Conservation (phyloP, 352 stramenopile genomes). For the Phytophthora fragariae region DNA sequence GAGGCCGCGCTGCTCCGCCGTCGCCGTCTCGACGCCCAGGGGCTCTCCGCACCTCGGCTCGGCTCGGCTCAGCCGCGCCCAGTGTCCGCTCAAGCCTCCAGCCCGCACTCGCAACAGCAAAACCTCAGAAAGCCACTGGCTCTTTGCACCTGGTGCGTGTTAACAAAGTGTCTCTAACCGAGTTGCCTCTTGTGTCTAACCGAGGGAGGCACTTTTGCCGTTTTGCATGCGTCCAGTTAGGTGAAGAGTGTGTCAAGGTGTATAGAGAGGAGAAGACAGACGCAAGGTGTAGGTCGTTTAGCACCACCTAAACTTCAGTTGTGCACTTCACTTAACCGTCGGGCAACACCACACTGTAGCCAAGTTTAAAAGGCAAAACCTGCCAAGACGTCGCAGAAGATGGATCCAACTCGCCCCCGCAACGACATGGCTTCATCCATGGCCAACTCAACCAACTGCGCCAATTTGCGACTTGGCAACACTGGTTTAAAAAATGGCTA, state of each 20-base stretch:
- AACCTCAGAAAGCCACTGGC: not conserved
- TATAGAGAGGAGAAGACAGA: not conserved
- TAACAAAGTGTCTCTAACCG: not conserved
- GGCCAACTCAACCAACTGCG: conserved; percentile 34
- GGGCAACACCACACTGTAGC: not conserved
- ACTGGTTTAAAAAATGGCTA: conserved; percentile 24
- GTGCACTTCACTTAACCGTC: not conserved
- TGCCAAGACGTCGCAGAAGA: not conserved
- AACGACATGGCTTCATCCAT: conserved; percentile 23
- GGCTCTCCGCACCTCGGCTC: not conserved
- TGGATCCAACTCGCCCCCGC: conserved; percentile 4
- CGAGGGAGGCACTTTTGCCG: not conserved
- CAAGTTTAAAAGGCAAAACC: not conserved
- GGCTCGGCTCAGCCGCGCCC: not conserved
- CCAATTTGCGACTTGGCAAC: conserved; percentile 38
- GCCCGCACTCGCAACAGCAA: not conserved
- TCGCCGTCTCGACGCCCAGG: not conserved
- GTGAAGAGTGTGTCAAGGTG: not conserved
- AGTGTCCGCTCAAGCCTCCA: not conserved
- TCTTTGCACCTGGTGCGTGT: not conserved
- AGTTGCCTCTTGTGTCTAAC: not conserved
- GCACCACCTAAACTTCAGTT: not conserved
- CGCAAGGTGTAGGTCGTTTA: not conserved
- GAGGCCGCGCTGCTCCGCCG: conserved; percentile 8
- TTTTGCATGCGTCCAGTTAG: not conserved